Evolutionary conservation across 805 yeast species (phyloP), one percentile per base, ranked within the genome.

Genomic region (Candida ovalis): DNA sequence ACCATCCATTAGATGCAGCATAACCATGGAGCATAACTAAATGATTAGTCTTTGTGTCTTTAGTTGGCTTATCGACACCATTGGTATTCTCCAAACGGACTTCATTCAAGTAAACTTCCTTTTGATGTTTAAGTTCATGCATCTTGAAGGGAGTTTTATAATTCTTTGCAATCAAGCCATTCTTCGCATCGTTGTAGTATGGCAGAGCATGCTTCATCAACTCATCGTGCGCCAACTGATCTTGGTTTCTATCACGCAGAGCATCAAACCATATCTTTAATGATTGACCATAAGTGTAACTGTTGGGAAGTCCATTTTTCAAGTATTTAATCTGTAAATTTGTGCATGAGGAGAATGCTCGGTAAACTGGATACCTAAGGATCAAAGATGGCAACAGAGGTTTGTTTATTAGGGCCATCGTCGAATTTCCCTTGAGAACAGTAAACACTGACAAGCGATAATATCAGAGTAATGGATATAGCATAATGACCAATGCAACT

Each of bases 21-120:
- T 76, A 79, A 0, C 84, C 84, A 56, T 79, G 84, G 19, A 79
- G 47, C 64, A 79, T 72, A 3, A 78, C 83, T 21, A 79, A 51
- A 57, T 77, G 76, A 1, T 51, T 54, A 5, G 44, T 41, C 12
- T 8, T 47, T 21, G 18, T 47, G 12, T 7, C 23, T 17, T 38
- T 40, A n/a, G 27, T 40, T 3, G 32, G n/a, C 33, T 25, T 45
- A 35, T 43, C 46, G 17, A 35, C 38, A 13, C 38, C 38, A 18
- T 40, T 44, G 18, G 37, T 17, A 38, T 60, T 59, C 28, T 60
- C 62, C 8, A 60, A 49, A 32, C 63, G 47, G 2, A 64, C 50
- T 39, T 66, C 71, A 47, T 62, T 66, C 17, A 66, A 21, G 30
- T 45, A 45, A 15, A 49, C 41, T 0, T 58, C 57, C 15, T 50